A percentile compares a stretch with the other conserved stretches of the same genome.
phyloP scores from a whole-genome alignment of 495 filamentous ascomycete genomes.

The Glarea lozoyensis region DNA sequence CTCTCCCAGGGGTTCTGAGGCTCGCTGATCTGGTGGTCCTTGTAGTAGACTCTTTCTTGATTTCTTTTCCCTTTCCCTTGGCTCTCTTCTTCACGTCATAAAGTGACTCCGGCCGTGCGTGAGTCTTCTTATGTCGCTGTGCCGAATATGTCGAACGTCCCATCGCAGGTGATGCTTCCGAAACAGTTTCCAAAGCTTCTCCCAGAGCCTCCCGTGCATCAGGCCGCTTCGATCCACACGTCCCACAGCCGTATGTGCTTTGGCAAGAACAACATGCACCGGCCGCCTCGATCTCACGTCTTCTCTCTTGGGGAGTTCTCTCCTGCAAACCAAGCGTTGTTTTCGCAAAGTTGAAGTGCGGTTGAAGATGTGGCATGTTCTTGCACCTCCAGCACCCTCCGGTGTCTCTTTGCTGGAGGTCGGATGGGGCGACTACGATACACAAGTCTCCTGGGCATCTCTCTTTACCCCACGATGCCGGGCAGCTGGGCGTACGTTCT shows the following conservation, averaged over 20 bases:
- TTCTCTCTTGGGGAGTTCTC: slow-evolving; percentile 1
- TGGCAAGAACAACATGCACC: slow-evolving; percentile 14
- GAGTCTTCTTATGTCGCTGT: too few species aligned
- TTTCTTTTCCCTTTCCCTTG: too few species aligned
- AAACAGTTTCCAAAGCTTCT: too few species aligned
- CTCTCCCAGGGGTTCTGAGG: too few species aligned
- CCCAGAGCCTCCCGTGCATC: too few species aligned
- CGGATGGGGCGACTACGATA: slow-evolving; percentile 6
- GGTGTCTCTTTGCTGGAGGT: background rate
- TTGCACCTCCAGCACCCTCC: slow-evolving; percentile 19
- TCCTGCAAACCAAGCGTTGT: slow-evolving; percentile 11
- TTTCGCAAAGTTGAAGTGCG: slow-evolving; percentile 14
- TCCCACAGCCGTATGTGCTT: background rate
- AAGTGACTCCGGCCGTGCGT: too few species aligned
- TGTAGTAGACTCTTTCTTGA: too few species aligned
- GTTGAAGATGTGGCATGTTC: background rate
- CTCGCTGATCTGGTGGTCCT: too few species aligned
- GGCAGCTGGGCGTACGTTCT: slow-evolving; percentile 11
- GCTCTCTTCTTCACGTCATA: too few species aligned
- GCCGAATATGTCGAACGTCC: too few species aligned
- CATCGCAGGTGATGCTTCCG: too few species aligned
- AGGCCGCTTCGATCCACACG: background rate
- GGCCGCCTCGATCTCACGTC: slow-evolving; percentile 4
- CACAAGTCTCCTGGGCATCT: slow-evolving; percentile 20
- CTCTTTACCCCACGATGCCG: slow-evolving; percentile 11